Base-by-base conservation (phyloP, 352 stramenopile genomes). In the Phytopythium helicoides region DNA sequence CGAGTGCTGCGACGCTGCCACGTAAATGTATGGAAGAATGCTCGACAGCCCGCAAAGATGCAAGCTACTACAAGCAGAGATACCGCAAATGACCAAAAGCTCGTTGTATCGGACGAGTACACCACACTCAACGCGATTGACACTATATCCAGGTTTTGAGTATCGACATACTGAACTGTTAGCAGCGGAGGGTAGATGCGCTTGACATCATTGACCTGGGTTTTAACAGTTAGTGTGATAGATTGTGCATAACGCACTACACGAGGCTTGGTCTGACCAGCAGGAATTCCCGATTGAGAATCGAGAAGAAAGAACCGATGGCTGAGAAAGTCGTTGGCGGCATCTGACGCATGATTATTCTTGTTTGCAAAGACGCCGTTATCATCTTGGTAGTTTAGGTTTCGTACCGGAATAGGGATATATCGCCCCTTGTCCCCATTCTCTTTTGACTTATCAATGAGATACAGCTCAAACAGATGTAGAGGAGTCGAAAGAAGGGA, bases 291-390 rank as follows among this genome's bases (percentile, higher is more conserved):
- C 0, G 81, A 92, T 18, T 81, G 64, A 44, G 79, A 71, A 56
- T 98, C 95, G 47, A 92, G 92, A 23, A 98, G 62, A 58, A 97
- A 96, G 58, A 98, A 98, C 1, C 93, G 77, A 22, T 97, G 82
- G 31, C 68, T 94, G 18, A 98, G 69, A 19, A 93, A 68, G 60
- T 98, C 89, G 67, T 97, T 77, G 11, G 75, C 36, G 7, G 64
- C 58, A 50, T 97, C 88, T 1, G 54, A 53, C 11, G 45, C 23
- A 8, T 52, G 46, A 6, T 48, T 53, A 53, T 98, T 97, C 6
- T 76, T 62, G 64, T 98, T 98, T 52, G 82, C 52, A 56, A 76
- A 46, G 37, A 84, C 49, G n/a, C 69, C 62, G 41, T 76, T 73
- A 26, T 68, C 70, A 52, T 94, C 77, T 1, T 64, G 63, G 52